Evolutionary conservation across 306 rosid genomes (phyloP), one percentile per base, ranked within the genome.

Genomic region (Pterocarpus santalinus): DNA sequence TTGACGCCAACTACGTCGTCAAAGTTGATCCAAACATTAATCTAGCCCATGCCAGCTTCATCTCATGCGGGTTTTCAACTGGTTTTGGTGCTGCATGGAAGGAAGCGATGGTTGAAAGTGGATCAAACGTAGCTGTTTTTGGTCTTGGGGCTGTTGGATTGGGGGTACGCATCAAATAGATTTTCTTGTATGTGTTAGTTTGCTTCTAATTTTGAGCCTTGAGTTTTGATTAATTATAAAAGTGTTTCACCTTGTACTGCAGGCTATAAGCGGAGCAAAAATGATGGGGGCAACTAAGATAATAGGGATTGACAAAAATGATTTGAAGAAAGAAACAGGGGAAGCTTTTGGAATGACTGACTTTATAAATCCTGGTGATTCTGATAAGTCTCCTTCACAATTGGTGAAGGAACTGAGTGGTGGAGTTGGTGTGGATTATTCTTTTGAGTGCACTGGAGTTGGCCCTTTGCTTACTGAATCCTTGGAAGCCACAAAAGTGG

Each of bases 381-480:
- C 72, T 11, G 55, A 30, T 28, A 90, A 81, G 38, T 47, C 89
- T 62, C 39, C 76, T 72, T 85, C 83, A 35, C 62, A 86, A 72
- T 80, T 81, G 43, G 36, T 90, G 57, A 81, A 81, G 51, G 89
- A 85, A 63, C 10, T 80, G 1, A 87, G 81, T 44, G 86, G 65
- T 77, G 94, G 92, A 82, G 32, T 71, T 73, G 92, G 91, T 61
- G 94, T 84, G 36, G 92, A 90, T 80, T 89, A 83, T 32, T 83
- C 87, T 63, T 38, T 87, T 52, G 93, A 91, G 58, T 86, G 93
- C 88, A 87, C 87, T 28, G 90, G 95, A 47, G 73, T 74, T 16
- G 4, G 83, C 2, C 47, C 82, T 69, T 55, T 87, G 32, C 28
- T 87, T 60, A 78, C 36, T 69, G 69, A 86, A 77, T 78, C 89